Evolutionary conservation across 2,329 filamentous ascomycete genomes (phyloP).

Genomic region (Pestalotiopsis sp.): DNA sequence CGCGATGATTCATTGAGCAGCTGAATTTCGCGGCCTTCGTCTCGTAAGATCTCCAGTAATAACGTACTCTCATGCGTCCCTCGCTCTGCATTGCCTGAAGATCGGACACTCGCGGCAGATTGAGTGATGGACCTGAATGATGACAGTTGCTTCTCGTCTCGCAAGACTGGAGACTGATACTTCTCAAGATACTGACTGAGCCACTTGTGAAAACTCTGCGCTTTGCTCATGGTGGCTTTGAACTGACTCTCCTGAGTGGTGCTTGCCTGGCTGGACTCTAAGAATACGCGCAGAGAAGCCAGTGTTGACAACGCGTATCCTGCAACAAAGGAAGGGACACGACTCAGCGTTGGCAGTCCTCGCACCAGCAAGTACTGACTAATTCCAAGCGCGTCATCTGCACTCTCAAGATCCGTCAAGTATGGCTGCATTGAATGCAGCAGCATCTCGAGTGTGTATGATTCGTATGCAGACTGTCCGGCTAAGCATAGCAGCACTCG

Average conservation of each 20-base stretch:
- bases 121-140: constrained; percentile 70
- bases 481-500: constrained; percentile 80
- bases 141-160: constrained; percentile 47
- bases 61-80: constrained; percentile 78
- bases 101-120: constrained; percentile 68
- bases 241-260: constrained; percentile 87
- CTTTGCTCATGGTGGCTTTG: constrained; percentile 73
- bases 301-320: constrained; percentile 81
- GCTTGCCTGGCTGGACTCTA: constrained; percentile 74
- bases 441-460: constrained; percentile 89
- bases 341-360: constrained; percentile 66
- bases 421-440: constrained; percentile 79
- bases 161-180: constrained; percentile 60
- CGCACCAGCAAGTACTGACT: constrained; percentile 79
- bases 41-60: constrained; percentile 77
- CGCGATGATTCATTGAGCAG: constrained; percentile 73
- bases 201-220: constrained; percentile 78
- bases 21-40: constrained; percentile 62
- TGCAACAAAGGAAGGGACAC: constrained; percentile 74
- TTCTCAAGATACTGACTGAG: constrained; percentile 68
- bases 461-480: constrained; percentile 69
- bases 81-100: constrained; percentile 69
- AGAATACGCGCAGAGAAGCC: constrained; percentile 75
- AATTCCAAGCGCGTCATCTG: constrained; percentile 86
- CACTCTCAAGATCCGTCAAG: constrained; percentile 81